Evolutionary conservation across 2,329 filamentous ascomycete genomes (phyloP), one percentile per base, ranked within the genome.

Genomic region (Fusarium circinatum): DNA sequence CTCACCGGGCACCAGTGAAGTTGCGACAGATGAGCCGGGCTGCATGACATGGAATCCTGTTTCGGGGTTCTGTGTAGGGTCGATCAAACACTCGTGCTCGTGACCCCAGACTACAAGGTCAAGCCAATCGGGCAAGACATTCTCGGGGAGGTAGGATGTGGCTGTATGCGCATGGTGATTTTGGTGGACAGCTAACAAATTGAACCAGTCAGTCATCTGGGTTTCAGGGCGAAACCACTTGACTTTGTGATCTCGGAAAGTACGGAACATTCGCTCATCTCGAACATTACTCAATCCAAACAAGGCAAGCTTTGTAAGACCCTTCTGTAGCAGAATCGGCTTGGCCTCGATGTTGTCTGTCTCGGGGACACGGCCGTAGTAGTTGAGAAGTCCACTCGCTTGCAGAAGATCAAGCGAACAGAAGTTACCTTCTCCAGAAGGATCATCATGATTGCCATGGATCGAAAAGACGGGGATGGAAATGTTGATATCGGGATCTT

Each of bases 381-480:
- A 99, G 82, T 99, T 99, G 77, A 99, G 86, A 20, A 99, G 85
- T 1, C 96, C 96, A 0, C 95, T 94, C 3, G 96, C 92, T 81
- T 98, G 95, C 8, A 99, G 87, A 22, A 99, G 84, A 81, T 99
- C 96, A 17, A 99, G 87, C 1, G 96, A 95, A 72, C 96, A 97
- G 74, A 93, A 92, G 80, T 97, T 94, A 17, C 95, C 96, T 78
- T 98, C 95, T 15, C 96, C 96, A n/a, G 95, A 97, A 0, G 96
- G 96, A 80, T 99, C 96, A 79, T 99, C 96, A 80, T 99, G 96
- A 79, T 99, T 99, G 51, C 96, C 96, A 78, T 99, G 97, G 45
- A 99, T 99, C 2, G 96, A 98, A 80, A 99, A 99, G 34, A 99
- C 95, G 0, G 96, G 96, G 63, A 98, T 98, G 3, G 95, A 94